phyloP scores from a whole-genome alignment of 169 alveolate genomes.

The Plasmodium cynomolgi region DNA sequence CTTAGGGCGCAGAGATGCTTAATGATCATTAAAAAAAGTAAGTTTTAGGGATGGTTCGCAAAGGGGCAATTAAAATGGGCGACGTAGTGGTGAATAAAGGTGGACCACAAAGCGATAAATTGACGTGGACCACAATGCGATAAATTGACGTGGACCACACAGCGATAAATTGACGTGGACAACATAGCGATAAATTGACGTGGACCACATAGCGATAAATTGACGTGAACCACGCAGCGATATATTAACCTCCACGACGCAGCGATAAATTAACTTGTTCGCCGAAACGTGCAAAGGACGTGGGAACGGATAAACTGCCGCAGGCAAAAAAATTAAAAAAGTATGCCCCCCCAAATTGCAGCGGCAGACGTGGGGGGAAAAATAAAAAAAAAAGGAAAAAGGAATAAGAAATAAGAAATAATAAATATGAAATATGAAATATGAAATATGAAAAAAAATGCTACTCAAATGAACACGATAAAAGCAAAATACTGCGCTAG shows the following conservation, averaged over 20 bases:
- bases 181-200: background rate
- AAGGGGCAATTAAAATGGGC: background rate
- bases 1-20: background rate
- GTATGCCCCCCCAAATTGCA: background rate
- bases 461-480: slow-evolving; percentile 13
- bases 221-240: background rate
- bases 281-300: background rate
- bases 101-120: too few relatives aligned
- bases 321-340: slow-evolving; percentile 3
- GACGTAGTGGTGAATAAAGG: background rate
- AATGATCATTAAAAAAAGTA: background rate
- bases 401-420: too few relatives aligned
- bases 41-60: background rate
- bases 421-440: too few relatives aligned
- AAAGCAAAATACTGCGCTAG: background rate
- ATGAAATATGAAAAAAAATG: slow-evolving; percentile 3
- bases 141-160: too few relatives aligned
- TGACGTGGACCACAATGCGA: too few relatives aligned
- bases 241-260: background rate
- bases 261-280: background rate
- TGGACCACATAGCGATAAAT: background rate
- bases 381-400: background rate
- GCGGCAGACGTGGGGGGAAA: background rate
- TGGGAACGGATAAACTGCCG: background rate
- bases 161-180: background rate